Percentiles rank a stretch among this genome's conserved stretches.
phyloP scores from a whole-genome alignment of 2,329 filamentous ascomycete species.

The Blastomyces percursus region DNA sequence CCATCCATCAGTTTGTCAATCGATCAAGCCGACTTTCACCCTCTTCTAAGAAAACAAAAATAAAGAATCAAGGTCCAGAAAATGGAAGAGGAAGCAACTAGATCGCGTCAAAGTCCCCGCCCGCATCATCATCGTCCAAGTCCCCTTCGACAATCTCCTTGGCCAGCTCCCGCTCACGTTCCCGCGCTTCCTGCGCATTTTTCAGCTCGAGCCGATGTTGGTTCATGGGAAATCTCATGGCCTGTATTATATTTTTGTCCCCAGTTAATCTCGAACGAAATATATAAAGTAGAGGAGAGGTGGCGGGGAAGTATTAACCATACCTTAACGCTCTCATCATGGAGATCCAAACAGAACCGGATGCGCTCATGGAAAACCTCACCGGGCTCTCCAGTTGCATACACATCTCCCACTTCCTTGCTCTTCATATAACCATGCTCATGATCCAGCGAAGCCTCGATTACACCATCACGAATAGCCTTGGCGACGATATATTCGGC shows the following conservation, averaged over 20 bases:
- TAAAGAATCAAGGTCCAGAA: slow-evolving; percentile 8
- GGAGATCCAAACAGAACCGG: slow-evolving; percentile 74
- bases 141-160: slow-evolving; percentile 99
- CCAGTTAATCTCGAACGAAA: slow-evolving; percentile 20
- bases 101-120: slow-evolving; percentile 92
- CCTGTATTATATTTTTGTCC: slow-evolving; percentile 39
- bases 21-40: neutral
- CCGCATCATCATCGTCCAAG: slow-evolving; percentile 90
- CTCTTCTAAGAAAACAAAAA: neutral
- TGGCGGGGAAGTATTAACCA: slow-evolving; percentile 19
- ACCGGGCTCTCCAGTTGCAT: slow-evolving; percentile 86
- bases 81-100: slow-evolving; percentile 35
- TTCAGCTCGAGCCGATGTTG: slow-evolving; percentile 94
- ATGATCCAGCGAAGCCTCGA: slow-evolving; percentile 87
- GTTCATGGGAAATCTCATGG: slow-evolving; percentile 99
- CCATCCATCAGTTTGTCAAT: neutral
- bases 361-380: slow-evolving; percentile 98
- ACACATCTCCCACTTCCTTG: slow-evolving; percentile 90
- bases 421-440: slow-evolving; percentile 98
- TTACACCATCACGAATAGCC: slow-evolving; percentile 93
- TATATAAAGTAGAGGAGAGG: neutral
- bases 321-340: slow-evolving; percentile 98
- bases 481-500: slow-evolving; percentile 99
- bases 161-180: slow-evolving; percentile 89
- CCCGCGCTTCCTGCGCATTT: slow-evolving; percentile 95